Evolutionary conservation across 257 asterid species (phyloP), one percentile per base, ranked within the genome.

Genomic region (Capsicum pubescens): DNA sequence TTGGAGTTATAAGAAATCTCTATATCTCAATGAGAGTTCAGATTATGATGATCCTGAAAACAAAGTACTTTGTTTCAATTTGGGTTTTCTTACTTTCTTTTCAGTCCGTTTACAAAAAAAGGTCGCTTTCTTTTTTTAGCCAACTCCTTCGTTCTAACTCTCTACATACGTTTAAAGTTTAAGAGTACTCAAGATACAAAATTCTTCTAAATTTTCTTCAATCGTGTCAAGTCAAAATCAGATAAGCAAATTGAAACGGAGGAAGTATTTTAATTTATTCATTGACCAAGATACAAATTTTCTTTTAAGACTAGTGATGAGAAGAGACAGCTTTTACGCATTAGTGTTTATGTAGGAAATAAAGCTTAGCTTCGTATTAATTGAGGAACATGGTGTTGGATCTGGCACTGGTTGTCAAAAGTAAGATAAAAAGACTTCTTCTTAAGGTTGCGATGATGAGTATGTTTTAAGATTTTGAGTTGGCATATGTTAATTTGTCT

Each of bases 401-500:
- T 87, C 71, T 85, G 88, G 72, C 35, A 67, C 81, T 84, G 60
- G 83, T 71, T 71, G 88, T 89, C 80, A 86, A 74, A 84, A 79
- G 39, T 21, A 64, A 68, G 77, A 36, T 68, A 15, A 68, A 68
- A 59, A 35, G 56, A n/a, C 15, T 60, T 46, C 67, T 57, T 69
- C 55, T 42, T 80, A 50, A 81, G 80, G 77, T 74, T 82, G 66
- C 78, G 81, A 84, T 82, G 88, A 90, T 82, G 88, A 90, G 91
- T 90, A 79, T 42, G 50, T 70, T 55, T 70, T 48, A 86, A 90
- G 87, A 83, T 78, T 77, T 87, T 87, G 88, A 86, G 88, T 83
- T 90, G 91, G 91, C 91, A 83, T 70, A 63, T 54, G 55, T 69
- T 14, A 21, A 63, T 0, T 39, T 80, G 71, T 80, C 71, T 80